These are phyloP conservation scores for Stagonosporopsis tanaceti DNA, from an alignment of 2,329 filamentous ascomycete genomes.

Conservation along the genomic window DNA sequence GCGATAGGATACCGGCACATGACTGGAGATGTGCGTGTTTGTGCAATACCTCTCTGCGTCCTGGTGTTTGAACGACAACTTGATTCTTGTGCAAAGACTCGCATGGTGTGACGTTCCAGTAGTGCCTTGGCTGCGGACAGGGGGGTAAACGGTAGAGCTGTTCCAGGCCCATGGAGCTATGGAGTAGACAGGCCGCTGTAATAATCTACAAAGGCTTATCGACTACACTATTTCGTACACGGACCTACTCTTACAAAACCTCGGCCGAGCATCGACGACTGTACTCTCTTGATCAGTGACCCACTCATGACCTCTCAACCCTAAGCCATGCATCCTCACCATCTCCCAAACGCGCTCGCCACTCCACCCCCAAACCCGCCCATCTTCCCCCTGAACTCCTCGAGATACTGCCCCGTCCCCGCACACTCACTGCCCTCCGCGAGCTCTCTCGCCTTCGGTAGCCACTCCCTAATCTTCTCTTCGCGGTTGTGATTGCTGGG, in stretches of 20 bases:
- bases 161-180: background rate
- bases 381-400: constrained; percentile 2
- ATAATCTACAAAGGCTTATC: background rate
- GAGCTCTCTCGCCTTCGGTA: constrained; percentile 53
- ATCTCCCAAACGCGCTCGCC: constrained; percentile 2
- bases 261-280: too few species aligned
- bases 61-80: background rate
- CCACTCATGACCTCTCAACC: too few species aligned
- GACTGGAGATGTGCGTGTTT: background rate
- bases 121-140: background rate
- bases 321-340: constrained; percentile 1
- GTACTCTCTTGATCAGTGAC: too few species aligned
- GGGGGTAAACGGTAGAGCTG: background rate
- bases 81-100: background rate
- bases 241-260: background rate
- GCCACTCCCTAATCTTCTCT: constrained; percentile 69
- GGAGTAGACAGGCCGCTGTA: background rate
- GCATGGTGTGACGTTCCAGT: background rate
- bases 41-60: background rate
- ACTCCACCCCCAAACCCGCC: constrained; percentile 1
- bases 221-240: background rate
- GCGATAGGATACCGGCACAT: background rate
- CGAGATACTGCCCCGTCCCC: constrained; percentile 26
- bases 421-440: constrained; percentile 44
- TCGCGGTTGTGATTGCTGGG: constrained; percentile 73